Conservation (phyloP, 257 asterid genomes). For the Solanum ossicruentum region DNA sequence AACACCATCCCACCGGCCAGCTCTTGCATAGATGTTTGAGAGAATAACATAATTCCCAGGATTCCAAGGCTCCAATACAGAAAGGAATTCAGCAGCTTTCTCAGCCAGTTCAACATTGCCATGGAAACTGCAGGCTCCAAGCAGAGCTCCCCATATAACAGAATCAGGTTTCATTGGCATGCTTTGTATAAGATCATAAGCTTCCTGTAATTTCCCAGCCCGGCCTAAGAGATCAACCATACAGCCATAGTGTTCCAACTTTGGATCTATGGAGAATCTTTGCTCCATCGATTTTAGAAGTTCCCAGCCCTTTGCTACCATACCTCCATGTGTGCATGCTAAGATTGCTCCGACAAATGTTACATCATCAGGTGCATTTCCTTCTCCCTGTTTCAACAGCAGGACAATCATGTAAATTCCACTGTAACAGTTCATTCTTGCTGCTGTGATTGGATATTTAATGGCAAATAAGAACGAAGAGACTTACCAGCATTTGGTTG, state of each 20-base stretch:
- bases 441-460: background rate
- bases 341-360: constrained; percentile 74
- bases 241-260: constrained; percentile 34
- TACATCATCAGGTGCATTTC: constrained; percentile 61
- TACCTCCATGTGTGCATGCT: constrained; percentile 82
- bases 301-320: constrained; percentile 43
- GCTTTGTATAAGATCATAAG: constrained; percentile 33
- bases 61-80: constrained; percentile 58
- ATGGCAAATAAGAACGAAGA: background rate
- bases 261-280: constrained; percentile 20
- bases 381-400: constrained; percentile 34
- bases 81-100: constrained; percentile 54
- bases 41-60: constrained; percentile 84
- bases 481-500: constrained; percentile 47
- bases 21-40: constrained; percentile 64
- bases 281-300: constrained; percentile 39
- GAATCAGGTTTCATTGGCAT: constrained; percentile 89
- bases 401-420: background rate
- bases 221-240: constrained; percentile 86
- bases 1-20: constrained; percentile 61
- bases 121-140: constrained; percentile 81
- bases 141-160: constrained; percentile 76
- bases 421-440: background rate
- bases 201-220: constrained; percentile 55
- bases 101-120: constrained; percentile 59